A percentile compares a stretch with the other conserved stretches of the same genome.
Conservation (phyloP, 23 red algal genomes). For the Gracilariopsis chorda region DNA sequence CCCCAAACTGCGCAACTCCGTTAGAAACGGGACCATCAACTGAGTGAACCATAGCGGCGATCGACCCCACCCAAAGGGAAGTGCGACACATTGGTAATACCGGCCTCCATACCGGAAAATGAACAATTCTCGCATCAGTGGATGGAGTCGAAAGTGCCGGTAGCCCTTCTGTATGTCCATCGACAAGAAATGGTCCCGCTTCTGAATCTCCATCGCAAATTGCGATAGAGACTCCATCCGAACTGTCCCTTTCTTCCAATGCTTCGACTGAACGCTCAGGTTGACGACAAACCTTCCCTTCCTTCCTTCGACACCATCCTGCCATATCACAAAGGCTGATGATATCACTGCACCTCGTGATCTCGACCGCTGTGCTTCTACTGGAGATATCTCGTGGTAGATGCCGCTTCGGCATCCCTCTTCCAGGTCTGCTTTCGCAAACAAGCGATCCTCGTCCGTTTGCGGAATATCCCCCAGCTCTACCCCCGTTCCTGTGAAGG, state of each 20-base stretch:
- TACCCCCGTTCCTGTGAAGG: neutral
- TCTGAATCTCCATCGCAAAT: neutral
- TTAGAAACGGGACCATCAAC: neutral
- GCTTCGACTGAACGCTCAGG: neutral
- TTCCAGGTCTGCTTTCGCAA: neutral
- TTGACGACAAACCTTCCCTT: constrained; percentile 18
- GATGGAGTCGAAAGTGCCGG: neutral
- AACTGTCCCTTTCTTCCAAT: neutral
- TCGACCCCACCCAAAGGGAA: neutral
- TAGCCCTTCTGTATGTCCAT: neutral
- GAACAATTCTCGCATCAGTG: neutral
- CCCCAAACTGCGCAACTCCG: neutral
- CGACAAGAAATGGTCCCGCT: neutral
- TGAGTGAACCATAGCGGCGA: constrained; percentile 20
- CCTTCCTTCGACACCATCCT: neutral
- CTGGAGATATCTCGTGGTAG: neutral
- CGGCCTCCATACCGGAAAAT: neutral
- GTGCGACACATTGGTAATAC: neutral
- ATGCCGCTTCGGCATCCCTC: neutral
- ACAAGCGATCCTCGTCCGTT: neutral
- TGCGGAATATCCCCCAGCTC: neutral
- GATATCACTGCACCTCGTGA: neutral
- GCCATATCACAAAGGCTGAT: neutral
- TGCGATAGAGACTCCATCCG: neutral
- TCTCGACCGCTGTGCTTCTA: neutral